These are phyloP conservation scores for Panaeolus papilionaceus DNA, from an alignment of 768 basidiomycete species.

Conservation along the genomic window DNA sequence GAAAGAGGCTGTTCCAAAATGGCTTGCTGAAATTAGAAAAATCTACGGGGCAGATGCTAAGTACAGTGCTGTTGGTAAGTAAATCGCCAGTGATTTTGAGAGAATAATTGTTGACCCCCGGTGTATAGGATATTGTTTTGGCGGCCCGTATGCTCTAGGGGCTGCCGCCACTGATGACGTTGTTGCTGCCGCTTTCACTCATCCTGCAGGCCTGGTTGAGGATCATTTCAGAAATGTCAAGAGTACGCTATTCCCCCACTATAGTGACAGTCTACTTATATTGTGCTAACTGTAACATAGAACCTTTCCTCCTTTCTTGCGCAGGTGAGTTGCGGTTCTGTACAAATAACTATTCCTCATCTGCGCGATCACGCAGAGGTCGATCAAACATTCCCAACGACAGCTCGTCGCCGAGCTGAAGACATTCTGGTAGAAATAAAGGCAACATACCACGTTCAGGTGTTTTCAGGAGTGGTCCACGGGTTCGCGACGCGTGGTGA, in stretches of 20 bases:
- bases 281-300: conserved; percentile 48
- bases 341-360: not conserved
- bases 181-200: conserved; percentile 56
- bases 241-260: conserved; percentile 38
- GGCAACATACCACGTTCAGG: conserved; percentile 60
- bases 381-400: conserved; percentile 57
- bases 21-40: not conserved
- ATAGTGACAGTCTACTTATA: not conserved
- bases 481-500: conserved; percentile 58
- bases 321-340: not conserved
- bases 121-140: not conserved
- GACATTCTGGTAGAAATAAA: conserved; percentile 59
- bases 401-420: conserved; percentile 59
- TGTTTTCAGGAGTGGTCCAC: conserved; percentile 57
- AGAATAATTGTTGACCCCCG: not conserved
- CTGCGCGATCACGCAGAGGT: not conserved
- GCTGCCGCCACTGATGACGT: not conserved
- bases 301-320: conserved; percentile 3
- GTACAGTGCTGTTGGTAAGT: not conserved
- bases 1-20: not conserved
- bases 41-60: not conserved
- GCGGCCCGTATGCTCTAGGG: not conserved
- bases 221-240: conserved; percentile 53
- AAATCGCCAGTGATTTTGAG: not conserved
- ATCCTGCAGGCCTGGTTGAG: conserved; percentile 57